phyloP scores from a whole-genome alignment of 116 monocot species.

The Dioscorea cayenensis region DNA sequence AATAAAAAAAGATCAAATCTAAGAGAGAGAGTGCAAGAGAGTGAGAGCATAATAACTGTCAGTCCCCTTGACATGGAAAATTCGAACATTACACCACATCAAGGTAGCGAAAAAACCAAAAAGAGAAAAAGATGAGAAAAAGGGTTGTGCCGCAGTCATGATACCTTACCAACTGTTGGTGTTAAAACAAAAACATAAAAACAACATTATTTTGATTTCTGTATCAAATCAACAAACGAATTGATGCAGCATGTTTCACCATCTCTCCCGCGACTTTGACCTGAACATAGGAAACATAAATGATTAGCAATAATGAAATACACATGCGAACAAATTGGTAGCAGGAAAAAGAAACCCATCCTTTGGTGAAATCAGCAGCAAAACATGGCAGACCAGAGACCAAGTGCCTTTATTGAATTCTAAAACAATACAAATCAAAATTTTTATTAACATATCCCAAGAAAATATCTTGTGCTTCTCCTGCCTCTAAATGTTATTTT shows the following conservation, averaged over 20 bases:
- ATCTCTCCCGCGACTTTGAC: constrained; percentile 55
- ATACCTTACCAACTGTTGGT: background rate
- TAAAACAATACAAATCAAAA: no score
- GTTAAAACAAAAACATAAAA: constrained; percentile 6
- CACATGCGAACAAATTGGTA: background rate
- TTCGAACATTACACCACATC: constrained; percentile 15
- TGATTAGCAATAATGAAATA: background rate
- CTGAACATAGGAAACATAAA: constrained; percentile 22
- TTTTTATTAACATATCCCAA: no score
- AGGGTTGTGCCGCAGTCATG: background rate
- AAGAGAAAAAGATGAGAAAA: constrained; percentile 4
- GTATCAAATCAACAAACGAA: constrained; percentile 10
- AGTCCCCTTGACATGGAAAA: constrained; percentile 10
- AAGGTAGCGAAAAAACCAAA: constrained; percentile 2
- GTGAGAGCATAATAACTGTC: constrained; percentile 7
- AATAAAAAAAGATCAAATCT: constrained; percentile 4
- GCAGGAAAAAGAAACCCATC: background rate
- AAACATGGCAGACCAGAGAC: no score
- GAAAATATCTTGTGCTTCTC: no score
- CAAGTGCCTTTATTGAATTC: no score
- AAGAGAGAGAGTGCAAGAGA: no score
- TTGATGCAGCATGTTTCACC: constrained; percentile 30
- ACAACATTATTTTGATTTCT: constrained; percentile 19
- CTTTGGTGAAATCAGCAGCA: background rate
- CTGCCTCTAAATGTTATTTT: no score